Base-by-base conservation (phyloP, 148 eudicot genomes). In the Oxyria digyna region DNA sequence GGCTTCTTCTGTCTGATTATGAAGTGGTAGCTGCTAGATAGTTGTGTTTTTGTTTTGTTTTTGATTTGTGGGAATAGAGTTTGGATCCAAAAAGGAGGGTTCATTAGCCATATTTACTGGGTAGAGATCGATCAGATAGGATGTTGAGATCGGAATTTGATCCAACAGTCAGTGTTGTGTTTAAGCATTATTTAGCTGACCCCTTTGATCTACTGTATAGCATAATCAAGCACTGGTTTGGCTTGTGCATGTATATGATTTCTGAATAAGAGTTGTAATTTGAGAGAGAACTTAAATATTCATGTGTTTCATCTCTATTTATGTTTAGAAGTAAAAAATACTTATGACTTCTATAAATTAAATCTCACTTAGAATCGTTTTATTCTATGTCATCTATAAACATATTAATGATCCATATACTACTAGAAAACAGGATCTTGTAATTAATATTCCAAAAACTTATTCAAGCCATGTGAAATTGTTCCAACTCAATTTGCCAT, bases 181-280 rank as follows among this genome's bases (percentile, higher is more conserved):
- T 52, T 52, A 23, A 52, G 52, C 20, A 46, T 24, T 10, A 2
- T 52, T 24, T 52, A 21, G 62, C 62, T 52, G 31, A 52, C 62
- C 29, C 27, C 37, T 57, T n/a, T 29, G 33, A 29, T 57, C 35
- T 26, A 26, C 64, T 57, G 33, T 57, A 29, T 57, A 57, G 64
- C 64, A 57, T 57, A 57, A 57, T 57, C 64, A 57, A 57, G n/a
- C 33, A 13, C 64, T 26, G 27, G 35, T 57, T 57, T 52, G 29
- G 35, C n/a, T 57, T 57, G 64, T 57, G n/a, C 57, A 10, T 49
- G 62, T 52, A 52, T 52, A 52, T 52, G 62, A 52, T 52, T 52
- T 52, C 62, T 52, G 31, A 52, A 31, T 24, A 52, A 24, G 3
- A 52, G 31, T 52, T 52, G 62, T 9, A 24, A 52, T 29, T 11